Base-by-base conservation (phyloP, 2,329 filamentous ascomycete genomes). In the Neopestalotiopsis clavispora region DNA sequence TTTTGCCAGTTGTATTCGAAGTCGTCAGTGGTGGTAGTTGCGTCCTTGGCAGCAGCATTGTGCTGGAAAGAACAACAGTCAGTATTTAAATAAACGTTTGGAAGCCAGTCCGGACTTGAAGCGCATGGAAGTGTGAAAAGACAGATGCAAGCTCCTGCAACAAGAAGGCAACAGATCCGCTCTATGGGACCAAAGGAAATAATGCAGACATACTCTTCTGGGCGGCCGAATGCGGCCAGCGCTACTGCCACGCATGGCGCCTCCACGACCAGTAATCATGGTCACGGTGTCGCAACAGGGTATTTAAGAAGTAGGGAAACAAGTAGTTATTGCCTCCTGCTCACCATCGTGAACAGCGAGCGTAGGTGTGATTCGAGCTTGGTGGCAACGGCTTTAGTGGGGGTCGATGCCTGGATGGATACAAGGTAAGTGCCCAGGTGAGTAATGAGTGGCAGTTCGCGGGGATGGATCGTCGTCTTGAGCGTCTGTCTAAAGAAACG, bases 1-100 rank as follows among this genome's bases (percentile, higher is more conserved):
- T 90, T 89, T 14, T 85, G 84, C 96, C 96, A 99, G 74, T 91
- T 93, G 2, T 88, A 85, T n/a, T 97, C 93, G 77, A 97, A 97
- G 73, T 97, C 94, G 74, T 92, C 86, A 10, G n/a, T 56, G 14
- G 59, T 42, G 57, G 28, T 40, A 49, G 14, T 67, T 10, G n/a
- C 17, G 40, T 34, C 40, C 40, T 45, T 52, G 61, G 38, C 61
- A 12, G 61, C 40, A 32, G 40, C 23, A 23, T 23, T n/a, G 30
- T 30, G 57, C 57, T 59, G 28, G 30, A 30, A 23, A 34, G 10
- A 30, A 12, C 20, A 30, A 17, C 23, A 17, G 28, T 59, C 57
- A 59, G 57, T 59, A 28, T 28, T n/a, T 23, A 17, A 17, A 9
- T 10, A 38, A 38, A 10, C 6, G 6, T 38, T 38, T 38, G 34